phyloP scores from a whole-genome alignment of 495 filamentous ascomycete genomes.

The Penicillium odoratum region DNA sequence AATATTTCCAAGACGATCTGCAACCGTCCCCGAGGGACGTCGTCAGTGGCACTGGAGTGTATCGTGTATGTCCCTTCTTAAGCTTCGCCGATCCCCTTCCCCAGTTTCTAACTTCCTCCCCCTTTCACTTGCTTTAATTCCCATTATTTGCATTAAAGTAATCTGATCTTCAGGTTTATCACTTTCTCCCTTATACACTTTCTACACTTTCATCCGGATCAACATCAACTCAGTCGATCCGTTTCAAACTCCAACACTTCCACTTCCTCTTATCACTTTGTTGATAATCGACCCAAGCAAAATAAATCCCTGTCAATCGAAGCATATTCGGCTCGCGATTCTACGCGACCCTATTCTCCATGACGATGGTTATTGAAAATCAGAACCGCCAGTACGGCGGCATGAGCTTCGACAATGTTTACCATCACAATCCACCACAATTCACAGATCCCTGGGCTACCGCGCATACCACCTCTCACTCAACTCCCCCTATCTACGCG shows the following conservation, averaged over 20 bases:
- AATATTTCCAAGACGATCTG: constrained; percentile 39
- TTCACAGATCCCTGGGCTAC: constrained; percentile 93
- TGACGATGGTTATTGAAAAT: constrained; percentile 88
- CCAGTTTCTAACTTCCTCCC: constrained; percentile 37
- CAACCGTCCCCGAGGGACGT: constrained; percentile 47
- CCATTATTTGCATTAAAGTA: constrained; percentile 17
- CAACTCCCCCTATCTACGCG: constrained; percentile 54
- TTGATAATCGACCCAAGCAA: not conserved
- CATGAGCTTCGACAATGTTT: constrained; percentile 78
- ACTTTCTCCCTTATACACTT: constrained; percentile 33
- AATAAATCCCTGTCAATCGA: not conserved
- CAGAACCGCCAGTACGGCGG: constrained; percentile 80
- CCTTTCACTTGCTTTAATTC: constrained; percentile 27
- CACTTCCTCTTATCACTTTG: not conserved
- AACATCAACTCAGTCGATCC: constrained; percentile 21
- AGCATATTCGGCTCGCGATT: constrained; percentile 18
- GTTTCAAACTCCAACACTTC: not conserved
- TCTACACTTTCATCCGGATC: constrained; percentile 17
- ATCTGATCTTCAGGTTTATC: constrained; percentile 31
- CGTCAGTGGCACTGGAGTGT: constrained; percentile 48
- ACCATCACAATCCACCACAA: constrained; percentile 71
- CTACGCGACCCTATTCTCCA: constrained; percentile 39
- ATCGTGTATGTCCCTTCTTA: constrained; percentile 58
- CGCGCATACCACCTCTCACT: constrained; percentile 56
- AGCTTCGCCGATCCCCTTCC: constrained; percentile 76